phyloP scores from a whole-genome alignment of 202 grass and related monocot species.

The Carex sylvatica region DNA sequence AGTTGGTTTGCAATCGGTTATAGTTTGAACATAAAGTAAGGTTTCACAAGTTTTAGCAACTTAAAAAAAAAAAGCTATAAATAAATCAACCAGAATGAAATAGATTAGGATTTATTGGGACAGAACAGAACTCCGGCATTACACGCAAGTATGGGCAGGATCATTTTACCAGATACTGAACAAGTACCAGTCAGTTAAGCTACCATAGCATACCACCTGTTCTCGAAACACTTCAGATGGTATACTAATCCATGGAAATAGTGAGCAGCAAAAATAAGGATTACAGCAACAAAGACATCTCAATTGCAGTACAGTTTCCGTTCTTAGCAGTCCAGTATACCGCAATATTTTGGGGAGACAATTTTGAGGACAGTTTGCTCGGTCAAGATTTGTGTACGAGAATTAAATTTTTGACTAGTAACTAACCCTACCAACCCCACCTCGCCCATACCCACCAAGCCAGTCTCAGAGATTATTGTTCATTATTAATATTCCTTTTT shows the following conservation, averaged over 20 bases:
- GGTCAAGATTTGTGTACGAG: not conserved
- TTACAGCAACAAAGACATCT: not conserved
- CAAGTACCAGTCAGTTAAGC: not conserved
- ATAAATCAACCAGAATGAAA: not conserved
- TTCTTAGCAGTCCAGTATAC: not conserved
- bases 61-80: not conserved
- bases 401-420: not conserved
- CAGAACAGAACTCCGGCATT: not conserved
- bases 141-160: not conserved
- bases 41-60: not conserved
- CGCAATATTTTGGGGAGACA: not conserved
- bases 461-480: not conserved
- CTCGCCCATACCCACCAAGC: not conserved
- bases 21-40: not conserved
- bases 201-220: not conserved
- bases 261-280: not conserved
- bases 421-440: not conserved
- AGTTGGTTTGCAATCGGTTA: not conserved
- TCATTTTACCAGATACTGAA: not conserved
- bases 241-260: not conserved
- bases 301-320: not conserved
- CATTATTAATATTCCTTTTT: no score
- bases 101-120: not conserved
- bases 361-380: not conserved
- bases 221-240: not conserved